A percentile compares a stretch with the other conserved stretches of the same genome.
These are phyloP conservation scores for Austroboletus eburneus DNA, from an alignment of 768 basidiomycete species.

Conservation along the genomic window DNA sequence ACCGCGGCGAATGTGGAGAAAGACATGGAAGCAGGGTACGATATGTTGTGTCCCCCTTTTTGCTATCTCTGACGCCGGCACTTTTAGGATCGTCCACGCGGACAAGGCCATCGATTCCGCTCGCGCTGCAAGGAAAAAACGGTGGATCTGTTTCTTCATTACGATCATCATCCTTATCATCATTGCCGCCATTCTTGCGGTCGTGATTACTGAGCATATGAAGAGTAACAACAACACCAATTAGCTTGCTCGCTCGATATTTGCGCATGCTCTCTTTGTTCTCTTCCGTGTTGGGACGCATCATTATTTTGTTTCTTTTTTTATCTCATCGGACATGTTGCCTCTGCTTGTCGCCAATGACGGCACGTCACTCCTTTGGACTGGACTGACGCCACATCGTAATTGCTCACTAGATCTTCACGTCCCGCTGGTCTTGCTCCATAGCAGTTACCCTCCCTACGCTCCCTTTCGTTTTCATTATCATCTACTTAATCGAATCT, in stretches of 20 bases:
- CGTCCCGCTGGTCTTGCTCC: background rate
- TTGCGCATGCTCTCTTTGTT: background rate
- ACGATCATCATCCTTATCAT: slow-evolving; percentile 62
- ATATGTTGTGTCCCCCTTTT: background rate
- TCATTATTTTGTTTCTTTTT: background rate
- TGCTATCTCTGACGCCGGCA: slow-evolving; percentile 1
- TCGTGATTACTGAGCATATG: slow-evolving; percentile 54
- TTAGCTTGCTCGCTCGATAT: slow-evolving; percentile 2
- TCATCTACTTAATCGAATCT: slow-evolving; percentile 27
- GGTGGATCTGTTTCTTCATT: slow-evolving; percentile 94
- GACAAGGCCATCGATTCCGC: slow-evolving; percentile 85
- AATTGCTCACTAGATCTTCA: slow-evolving; percentile 13
- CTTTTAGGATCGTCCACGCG: slow-evolving; percentile 70
- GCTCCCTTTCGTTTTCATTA: slow-evolving; percentile 20
- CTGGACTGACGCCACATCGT: slow-evolving; percentile 8
- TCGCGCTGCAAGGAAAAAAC: slow-evolving; percentile 86
- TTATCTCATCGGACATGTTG: slow-evolving; percentile 11
- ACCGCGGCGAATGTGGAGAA: slow-evolving; percentile 71
- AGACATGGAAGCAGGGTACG: slow-evolving; percentile 81
- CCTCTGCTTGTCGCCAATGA: slow-evolving; percentile 5
- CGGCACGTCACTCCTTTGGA: slow-evolving; percentile 21
- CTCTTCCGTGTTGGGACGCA: background rate
- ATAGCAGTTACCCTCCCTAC: slow-evolving; percentile 6
- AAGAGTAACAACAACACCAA: slow-evolving; percentile 42
- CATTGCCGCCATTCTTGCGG: slow-evolving; percentile 57